These are phyloP conservation scores for Chloranthus sessilifolius DNA, from an alignment of 164 flowering plant genomes.

Conservation along the genomic window DNA sequence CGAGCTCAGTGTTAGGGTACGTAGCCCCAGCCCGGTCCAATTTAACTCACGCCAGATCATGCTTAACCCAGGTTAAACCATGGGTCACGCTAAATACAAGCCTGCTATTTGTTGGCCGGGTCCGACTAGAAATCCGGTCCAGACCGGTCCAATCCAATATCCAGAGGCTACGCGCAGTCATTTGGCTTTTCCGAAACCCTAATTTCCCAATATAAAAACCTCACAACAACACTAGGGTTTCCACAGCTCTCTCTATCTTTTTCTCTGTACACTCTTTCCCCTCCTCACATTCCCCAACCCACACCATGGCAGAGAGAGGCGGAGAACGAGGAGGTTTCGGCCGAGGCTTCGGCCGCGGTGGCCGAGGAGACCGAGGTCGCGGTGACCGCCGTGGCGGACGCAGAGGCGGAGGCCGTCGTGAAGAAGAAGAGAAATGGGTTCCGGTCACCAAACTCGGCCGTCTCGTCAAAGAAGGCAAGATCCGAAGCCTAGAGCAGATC, in stretches of 20 bases:
- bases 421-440: constrained; percentile 71
- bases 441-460: constrained; percentile 82
- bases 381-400: constrained; percentile 49
- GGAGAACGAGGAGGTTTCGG: constrained; percentile 52
- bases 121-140: no score
- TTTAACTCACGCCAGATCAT: no score
- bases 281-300: constrained; percentile 14
- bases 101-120: no score
- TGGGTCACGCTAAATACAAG: no score
- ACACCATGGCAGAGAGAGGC: constrained; percentile 59
- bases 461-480: constrained; percentile 51
- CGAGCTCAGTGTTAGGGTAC: no score
- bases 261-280: neutral
- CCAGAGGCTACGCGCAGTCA: no score
- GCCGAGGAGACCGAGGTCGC: constrained; percentile 40
- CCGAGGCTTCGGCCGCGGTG: constrained; percentile 39
- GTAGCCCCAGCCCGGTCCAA: no score
- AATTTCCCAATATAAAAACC: neutral
- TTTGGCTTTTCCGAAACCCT: no score
- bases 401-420: constrained; percentile 39
- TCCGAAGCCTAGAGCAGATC: constrained; percentile 54
- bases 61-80: no score
- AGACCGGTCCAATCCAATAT: no score
- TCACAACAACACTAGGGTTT: constrained; percentile 10
- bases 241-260: neutral